These are phyloP conservation scores for Diaporthe humulicola DNA, from an alignment of 2,329 filamentous ascomycete species.

Conservation along the genomic window DNA sequence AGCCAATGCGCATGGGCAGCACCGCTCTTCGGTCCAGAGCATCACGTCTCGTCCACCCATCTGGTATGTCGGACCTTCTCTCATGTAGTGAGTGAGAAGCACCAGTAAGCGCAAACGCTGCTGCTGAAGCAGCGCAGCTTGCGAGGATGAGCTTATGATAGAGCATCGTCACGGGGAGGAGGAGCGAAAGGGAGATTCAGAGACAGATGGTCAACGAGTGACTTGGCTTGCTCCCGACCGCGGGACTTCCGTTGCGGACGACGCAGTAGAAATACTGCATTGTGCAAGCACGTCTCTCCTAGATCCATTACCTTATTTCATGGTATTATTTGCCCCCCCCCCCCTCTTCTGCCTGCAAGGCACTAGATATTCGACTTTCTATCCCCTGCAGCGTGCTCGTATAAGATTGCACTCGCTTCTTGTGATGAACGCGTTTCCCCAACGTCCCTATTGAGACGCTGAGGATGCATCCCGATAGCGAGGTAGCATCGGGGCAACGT, in stretches of 20 bases:
- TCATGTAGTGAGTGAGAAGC: conserved; percentile 34
- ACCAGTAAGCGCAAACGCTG: conserved; percentile 5
- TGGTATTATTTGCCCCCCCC: not conserved
- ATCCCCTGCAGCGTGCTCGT: conserved; percentile 1
- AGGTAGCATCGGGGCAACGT: conserved; percentile 3
- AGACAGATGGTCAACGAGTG: not conserved
- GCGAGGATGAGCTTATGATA: conserved; percentile 12
- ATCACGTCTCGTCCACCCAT: conserved; percentile 35
- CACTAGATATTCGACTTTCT: not conserved
- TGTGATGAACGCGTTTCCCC: conserved; percentile 3
- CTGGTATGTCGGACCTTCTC: conserved; percentile 31
- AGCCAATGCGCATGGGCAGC: conserved; percentile 37
- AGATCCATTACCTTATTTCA: not conserved
- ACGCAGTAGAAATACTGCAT: not conserved
- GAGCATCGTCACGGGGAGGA: not conserved
- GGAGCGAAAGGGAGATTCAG: not conserved
- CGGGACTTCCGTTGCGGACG: not conserved
- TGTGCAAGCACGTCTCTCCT: not conserved
- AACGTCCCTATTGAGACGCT: conserved; percentile 2
- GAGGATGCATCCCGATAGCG: not conserved
- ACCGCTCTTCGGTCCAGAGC: conserved; percentile 35
- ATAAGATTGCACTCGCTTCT: conserved; percentile 6
- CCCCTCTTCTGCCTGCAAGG: not conserved
- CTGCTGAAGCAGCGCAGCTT: conserved; percentile 20
- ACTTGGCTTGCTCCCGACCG: not conserved